Evolutionary conservation across 106 monocot genomes (phyloP), one percentile per base, ranked within the genome.

Genomic region (Phalaenopsis aphrodite): DNA sequence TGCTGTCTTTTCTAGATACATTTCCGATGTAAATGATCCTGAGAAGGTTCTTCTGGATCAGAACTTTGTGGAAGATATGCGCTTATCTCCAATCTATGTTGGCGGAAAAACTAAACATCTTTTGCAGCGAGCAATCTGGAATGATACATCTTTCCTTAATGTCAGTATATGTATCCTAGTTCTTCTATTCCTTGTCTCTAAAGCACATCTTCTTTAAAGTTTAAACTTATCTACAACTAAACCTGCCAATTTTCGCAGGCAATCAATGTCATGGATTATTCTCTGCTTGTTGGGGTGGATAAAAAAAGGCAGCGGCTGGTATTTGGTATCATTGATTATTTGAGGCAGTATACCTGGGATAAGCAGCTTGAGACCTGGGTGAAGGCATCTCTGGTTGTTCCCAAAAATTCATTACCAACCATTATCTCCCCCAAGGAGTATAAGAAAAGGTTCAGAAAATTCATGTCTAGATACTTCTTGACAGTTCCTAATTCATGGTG

Each of bases 231-330:
- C 43, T 8, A 6, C 3, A 39, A 69, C 11, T 38, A 30, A 42
- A 14, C 74, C 43, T 5, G 43, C 16, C 71, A 46, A 15, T 69
- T 8, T 39, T 77, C 79, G 56, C 87, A 95, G 95, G 85, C 85
- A 12, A 95, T 95, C 48, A 95, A 90, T 78, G 92, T 95, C 46
- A 92, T 92, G 92, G 92, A 95, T 82, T 95, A 95, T 80, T 95
- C 95, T 36, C 75, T 95, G 74, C 90, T 95, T 18, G 88, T 95
- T 75, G 95, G 95, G 75, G 92, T 95, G 42, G 95, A 95, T 83
- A 88, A 90, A 86, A 84, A 92, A 82, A 69, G 82, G 23, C 85
- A 52, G 1, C 88, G 90, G 72, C 82, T 95, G 72, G 92, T 95
- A 78, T 95, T 92, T 85, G 95, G 95, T 38, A 95, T 95, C 16